Evolutionary conservation across 2,329 filamentous ascomycete genomes (phyloP), one percentile per base, ranked within the genome.

Genomic region (Cercospora citrullina): DNA sequence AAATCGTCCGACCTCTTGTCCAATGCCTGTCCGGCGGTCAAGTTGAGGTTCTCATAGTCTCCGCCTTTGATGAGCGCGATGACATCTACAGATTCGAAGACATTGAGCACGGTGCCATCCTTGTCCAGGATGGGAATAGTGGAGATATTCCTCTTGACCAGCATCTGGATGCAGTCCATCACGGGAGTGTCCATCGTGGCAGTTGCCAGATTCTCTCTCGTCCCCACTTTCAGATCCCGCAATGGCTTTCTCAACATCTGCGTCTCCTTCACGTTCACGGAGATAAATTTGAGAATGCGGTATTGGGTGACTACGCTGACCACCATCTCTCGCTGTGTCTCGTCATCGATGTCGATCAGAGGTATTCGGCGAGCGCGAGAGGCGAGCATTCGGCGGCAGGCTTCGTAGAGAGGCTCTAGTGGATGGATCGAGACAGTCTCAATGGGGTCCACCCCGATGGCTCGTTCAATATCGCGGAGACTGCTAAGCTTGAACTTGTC

Each of bases 241-340:
- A 99, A 85, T 9, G 93, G 90, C 81, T 96, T 97, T 77, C 92
- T 92, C 69, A 99, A 83, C 77, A 93, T 87, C 74, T 96, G 90
- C 4, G 94, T 97, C 77, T 96, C 91, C 74, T 90, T 89, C 48
- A 92, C 89, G 80, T 99, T 99, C 80, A 99, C 94, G 10, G 95
- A 94, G 70, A 99, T 96, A 79, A 99, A 99, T 79, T 99, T 99
- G 72, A 99, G 87, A 74, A 99, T 98, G 67, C 96, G 91, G 81
- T 99, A 99, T 80, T 99, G 95, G 0, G 95, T 99, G 68, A 99
- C 91, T 69, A 99, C 95, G 75, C 93, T 97, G 69, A 99, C 92
- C 18, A 99, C 93, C 82, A 94, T 95, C 77, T 95, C 90, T 71
- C 93, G 88, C 66, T 91, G 89, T 2, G 95, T 99, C 81, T 99